Evolutionary conservation across 768 basidiomycete species (phyloP), one percentile per base, ranked within the genome.

Genomic region (Neoboletus brunneissimus): DNA sequence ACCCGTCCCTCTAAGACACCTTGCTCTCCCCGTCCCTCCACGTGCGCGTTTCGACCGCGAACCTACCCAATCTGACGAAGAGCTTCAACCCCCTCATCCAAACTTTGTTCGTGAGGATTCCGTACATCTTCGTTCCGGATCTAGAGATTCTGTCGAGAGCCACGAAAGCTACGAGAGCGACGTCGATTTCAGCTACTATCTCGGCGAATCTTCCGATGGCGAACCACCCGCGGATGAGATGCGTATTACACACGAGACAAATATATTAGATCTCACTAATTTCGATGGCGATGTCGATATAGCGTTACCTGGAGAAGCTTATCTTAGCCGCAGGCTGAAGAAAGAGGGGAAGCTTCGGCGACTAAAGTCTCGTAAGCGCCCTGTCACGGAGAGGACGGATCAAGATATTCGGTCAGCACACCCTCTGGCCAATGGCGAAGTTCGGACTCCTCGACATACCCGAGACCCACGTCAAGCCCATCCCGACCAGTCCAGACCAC

Each of bases 271-370:
- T 60, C 72, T 87, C 56, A 88, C 88, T 5, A 86, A 89, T 64
- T 92, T 89, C 64, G 87, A 91, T 57, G 89, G 88, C 25, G 89
- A 92, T 58, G 76, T 85, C 42, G 83, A 88, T 56, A 73, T 79
- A 15, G 71, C 75, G 16, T 68, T 82, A 20, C 83, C 82, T 2
- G 85, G 81, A 9, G 88, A 90, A 61, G 73, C 66, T 10, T 69
- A 73, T 56, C 72, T 91, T 25, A 84, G 79, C 50, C 67, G 72
- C 29, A 72, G 69, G 31, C 70, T 91, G 32, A 79, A 77, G 67
- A 82, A 82, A 65, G 82, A 85, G 64, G 88, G 88, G 15, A 82
- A 78, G 62, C 58, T 81, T n/a, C 75, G 82, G 9, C 77, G 89
- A 40, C 75, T 78, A 16, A 70, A 71, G 48, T 77, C 80, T 12